These are phyloP conservation scores for Wickerhamomyces mucosus DNA, from an alignment of 805 yeast genomes.

Conservation along the genomic window DNA sequence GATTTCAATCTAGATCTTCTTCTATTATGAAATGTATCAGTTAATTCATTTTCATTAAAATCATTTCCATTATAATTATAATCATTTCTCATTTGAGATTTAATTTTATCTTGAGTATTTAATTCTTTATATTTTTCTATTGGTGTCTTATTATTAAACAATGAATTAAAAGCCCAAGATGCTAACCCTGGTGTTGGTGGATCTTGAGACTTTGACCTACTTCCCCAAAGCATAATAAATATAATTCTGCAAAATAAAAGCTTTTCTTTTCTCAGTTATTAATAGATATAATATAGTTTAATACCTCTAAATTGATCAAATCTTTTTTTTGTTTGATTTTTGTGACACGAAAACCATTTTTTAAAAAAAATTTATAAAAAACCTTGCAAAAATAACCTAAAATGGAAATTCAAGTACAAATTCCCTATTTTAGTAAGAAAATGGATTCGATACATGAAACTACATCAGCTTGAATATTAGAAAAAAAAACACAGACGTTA, in stretches of 20 bases:
- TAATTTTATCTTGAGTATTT: constrained; percentile 2
- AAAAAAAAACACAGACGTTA: too few relatives aligned
- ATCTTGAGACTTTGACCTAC: neutral
- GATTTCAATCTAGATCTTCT: constrained; percentile 1
- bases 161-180: constrained; percentile 18
- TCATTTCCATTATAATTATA: constrained; percentile 3
- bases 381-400: neutral
- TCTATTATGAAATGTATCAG: constrained; percentile 13
- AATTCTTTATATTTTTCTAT: constrained; percentile 16
- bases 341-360: neutral
- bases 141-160: constrained; percentile 18
- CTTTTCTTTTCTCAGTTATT: too few relatives aligned
- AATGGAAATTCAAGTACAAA: too few relatives aligned
- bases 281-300: too few relatives aligned
- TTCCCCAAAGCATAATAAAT: constrained; percentile 1
- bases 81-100: neutral
- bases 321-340: too few relatives aligned
- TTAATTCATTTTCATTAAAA: constrained; percentile 3
- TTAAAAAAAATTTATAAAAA: too few relatives aligned
- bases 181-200: constrained; percentile 22
- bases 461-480: too few relatives aligned
- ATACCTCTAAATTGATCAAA: neutral
- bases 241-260: too few relatives aligned
- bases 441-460: too few relatives aligned
- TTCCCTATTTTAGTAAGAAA: too few relatives aligned